phyloP scores from a whole-genome alignment of 2,329 filamentous ascomycete genomes.

The Claviceps sorghi region DNA sequence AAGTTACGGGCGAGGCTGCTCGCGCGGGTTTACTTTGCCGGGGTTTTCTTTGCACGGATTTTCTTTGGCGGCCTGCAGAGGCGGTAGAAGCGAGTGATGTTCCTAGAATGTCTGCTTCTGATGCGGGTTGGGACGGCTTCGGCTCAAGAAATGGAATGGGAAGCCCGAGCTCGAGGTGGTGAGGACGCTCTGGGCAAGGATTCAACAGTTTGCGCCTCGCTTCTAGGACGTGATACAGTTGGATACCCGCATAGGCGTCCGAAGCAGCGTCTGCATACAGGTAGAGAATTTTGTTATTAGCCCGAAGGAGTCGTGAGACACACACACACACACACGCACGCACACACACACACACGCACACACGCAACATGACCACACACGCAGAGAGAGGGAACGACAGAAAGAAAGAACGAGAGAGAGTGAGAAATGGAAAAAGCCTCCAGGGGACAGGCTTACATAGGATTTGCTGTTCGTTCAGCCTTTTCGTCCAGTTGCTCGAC shows the following conservation, averaged over 20 bases:
- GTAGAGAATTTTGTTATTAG: neutral
- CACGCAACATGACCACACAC: too few relatives aligned
- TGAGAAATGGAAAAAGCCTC: neutral
- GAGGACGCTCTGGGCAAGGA: conserved; percentile 57
- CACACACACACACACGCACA: too few relatives aligned
- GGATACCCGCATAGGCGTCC: conserved; percentile 67
- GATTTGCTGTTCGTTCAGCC: conserved; percentile 50
- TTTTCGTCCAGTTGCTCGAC: conserved; percentile 56
- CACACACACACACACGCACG: neutral
- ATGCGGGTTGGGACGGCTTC: neutral
- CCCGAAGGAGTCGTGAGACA: neutral
- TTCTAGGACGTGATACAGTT: conserved; percentile 60
- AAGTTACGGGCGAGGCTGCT: neutral
- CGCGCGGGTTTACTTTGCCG: neutral
- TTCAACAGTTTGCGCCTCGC: conserved; percentile 48
- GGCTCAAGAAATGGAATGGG: conserved; percentile 39
- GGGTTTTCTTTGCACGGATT: too few relatives aligned
- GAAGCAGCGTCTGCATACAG: conserved; percentile 51
- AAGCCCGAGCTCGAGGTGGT: conserved; percentile 49
- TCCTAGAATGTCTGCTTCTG: neutral
- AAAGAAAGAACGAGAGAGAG: too few relatives aligned
- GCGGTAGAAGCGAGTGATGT: neutral
- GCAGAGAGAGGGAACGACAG: too few relatives aligned
- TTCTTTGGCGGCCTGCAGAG: too few relatives aligned
- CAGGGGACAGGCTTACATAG: conserved; percentile 39